phyloP scores from a whole-genome alignment of 78 protist genomes.

The Dictyostelium brefeldianum region DNA sequence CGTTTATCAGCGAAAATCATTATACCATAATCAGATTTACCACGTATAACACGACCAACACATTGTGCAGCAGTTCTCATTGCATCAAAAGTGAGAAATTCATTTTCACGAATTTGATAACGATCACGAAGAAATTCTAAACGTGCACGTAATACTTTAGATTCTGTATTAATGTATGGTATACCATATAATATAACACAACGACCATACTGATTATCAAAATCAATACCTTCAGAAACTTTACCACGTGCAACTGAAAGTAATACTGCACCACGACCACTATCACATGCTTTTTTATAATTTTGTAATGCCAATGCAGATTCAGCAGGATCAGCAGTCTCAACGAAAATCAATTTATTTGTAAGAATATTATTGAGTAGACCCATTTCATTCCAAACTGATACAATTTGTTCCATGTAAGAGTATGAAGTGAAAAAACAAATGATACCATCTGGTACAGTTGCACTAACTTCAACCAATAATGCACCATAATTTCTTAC shows the following conservation, averaged over 20 bases:
- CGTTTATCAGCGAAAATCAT: constrained; percentile 98
- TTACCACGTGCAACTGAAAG: constrained; percentile 98
- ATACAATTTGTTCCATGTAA: constrained; percentile 96
- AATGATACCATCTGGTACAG: constrained; percentile 99
- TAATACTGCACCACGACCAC: constrained; percentile 98
- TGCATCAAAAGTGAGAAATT: constrained; percentile 98
- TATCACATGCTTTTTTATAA: constrained; percentile 91
- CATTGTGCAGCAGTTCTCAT: constrained; percentile 98
- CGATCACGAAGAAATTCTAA: constrained; percentile 72
- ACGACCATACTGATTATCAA: constrained; percentile 97
- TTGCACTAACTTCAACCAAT: constrained; percentile 80
- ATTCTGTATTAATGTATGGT: constrained; percentile 94
- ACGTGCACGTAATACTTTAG: constrained; percentile 81
- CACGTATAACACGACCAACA: constrained; percentile 98
- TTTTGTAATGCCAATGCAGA: constrained; percentile 96
- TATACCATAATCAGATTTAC: constrained; percentile 98
- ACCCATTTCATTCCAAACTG: constrained; percentile 91
- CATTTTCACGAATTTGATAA: constrained; percentile 88
- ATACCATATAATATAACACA: constrained; percentile 96
- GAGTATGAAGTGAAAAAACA: constrained; percentile 97
- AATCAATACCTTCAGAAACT: constrained; percentile 99
- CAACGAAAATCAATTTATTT: constrained; percentile 96
- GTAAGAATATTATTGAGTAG: constrained; percentile 60
- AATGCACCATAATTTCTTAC: constrained; percentile 94
- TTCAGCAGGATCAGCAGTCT: constrained; percentile 95